Base-by-base conservation (phyloP, 192 early-diverging fungal species). In the Diversispora eburnea region DNA sequence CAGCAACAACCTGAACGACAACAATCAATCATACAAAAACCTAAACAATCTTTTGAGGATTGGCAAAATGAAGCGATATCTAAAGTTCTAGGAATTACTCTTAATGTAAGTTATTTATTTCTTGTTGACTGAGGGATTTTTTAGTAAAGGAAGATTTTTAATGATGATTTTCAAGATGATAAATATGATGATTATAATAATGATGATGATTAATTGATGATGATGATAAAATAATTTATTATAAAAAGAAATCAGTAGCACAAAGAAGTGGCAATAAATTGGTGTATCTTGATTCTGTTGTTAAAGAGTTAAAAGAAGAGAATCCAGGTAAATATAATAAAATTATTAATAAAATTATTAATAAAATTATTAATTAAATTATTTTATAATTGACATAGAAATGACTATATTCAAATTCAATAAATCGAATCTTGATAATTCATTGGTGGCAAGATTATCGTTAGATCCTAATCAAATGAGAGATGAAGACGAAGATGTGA, bases 51-150 rank as follows among this genome's bases (percentile, higher is more conserved):
- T 0, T 83, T 89, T 70, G 87, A 87, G 33, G 86, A 88, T 17
- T 98, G 95, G 95, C 91, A 93, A 76, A 90, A 93, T 77, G 88
- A 92, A 49, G 91, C 90, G 5, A 78, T 94, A 17, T 91, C 90
- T 13, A 86, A 84, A 66, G 84, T 98, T 43, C 83, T 98, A 61
- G 79, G 85, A 17, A 89, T 94, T 22, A 92, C 92, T 10, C 81
- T 98, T 41, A 80, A 92, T 79, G 92, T 90, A 81, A 77, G 78
- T 75, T n/a, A 15, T 33, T 33, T 33, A 33, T 33, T 33, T 33
- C 25, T 33, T 33, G 0, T 51, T 15, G 19, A 33, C 20, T 41
- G 46, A 15, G 48, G n/a, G 57, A 7, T 45, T 58, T 83, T 6
- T 3, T 45, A 15, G 10, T 17, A 25, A 33, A 8, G 61, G 25